Evolutionary conservation across 306 rosid species (phyloP).

Genomic region (Pachyrhizus erosus): DNA sequence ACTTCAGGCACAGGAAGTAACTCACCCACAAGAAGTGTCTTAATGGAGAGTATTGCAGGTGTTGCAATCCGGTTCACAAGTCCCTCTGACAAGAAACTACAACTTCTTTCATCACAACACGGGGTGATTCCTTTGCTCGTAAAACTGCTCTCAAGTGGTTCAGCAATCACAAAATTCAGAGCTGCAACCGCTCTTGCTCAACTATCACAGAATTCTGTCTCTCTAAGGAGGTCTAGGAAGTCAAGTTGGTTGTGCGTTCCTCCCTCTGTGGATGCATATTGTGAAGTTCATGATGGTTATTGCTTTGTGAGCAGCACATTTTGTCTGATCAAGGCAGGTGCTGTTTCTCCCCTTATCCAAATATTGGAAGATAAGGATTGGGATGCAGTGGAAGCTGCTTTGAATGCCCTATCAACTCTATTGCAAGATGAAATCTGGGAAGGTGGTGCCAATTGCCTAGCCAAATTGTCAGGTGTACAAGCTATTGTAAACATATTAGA

Average conservation of each 20-base stretch:
- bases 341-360: conserved; percentile 63
- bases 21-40: conserved; percentile 27
- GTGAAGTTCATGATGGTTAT: conserved; percentile 74
- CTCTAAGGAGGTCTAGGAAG: conserved; percentile 55
- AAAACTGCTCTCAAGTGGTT: conserved; percentile 67
- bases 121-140: conserved; percentile 78
- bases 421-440: conserved; percentile 77
- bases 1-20: conserved; percentile 49
- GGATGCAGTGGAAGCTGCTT: conserved; percentile 75
- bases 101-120: conserved; percentile 65
- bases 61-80: conserved; percentile 64
- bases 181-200: conserved; percentile 84
- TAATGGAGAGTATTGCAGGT: conserved; percentile 60
- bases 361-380: conserved; percentile 63
- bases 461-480: conserved; percentile 59
- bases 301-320: conserved; percentile 67
- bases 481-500: conserved; percentile 60
- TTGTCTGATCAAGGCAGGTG: conserved; percentile 77
- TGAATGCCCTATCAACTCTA: conserved; percentile 70
- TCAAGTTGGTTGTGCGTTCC: conserved; percentile 71
- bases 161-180: conserved; percentile 55
- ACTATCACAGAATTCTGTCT: conserved; percentile 70
- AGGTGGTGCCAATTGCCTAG: conserved; percentile 67
- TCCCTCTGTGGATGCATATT: conserved; percentile 55
- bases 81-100: conserved; percentile 73